These are phyloP conservation scores for Neofusicoccum sp. DNA, from an alignment of 2,329 filamentous ascomycete genomes.

Conservation along the genomic window DNA sequence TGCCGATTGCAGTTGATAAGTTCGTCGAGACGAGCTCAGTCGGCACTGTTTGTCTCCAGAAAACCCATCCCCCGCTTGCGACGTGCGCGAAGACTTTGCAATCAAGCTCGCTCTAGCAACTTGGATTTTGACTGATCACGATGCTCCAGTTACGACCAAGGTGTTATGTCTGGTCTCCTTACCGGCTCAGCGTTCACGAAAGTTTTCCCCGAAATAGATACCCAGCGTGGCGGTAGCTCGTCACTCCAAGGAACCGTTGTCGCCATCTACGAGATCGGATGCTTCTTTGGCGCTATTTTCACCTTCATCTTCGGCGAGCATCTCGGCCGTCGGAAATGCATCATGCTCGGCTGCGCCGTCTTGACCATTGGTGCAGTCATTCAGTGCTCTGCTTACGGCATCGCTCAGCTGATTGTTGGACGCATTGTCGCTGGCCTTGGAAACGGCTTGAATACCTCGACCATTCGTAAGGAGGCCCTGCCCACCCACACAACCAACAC, in stretches of 20 bases:
- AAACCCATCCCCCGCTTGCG: neutral
- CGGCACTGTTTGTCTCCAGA: neutral
- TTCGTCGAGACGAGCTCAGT: neutral
- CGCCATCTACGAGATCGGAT: slow-evolving; percentile 47
- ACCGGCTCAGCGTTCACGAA: slow-evolving; percentile 29
- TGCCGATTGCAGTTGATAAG: neutral
- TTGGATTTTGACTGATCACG: neutral
- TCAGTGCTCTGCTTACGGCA: slow-evolving; percentile 45
- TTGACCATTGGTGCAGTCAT: slow-evolving; percentile 52
- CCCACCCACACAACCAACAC: too few relatives aligned
- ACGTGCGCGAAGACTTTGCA: neutral
- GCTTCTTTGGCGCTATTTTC: slow-evolving; percentile 48
- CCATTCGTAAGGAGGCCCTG: slow-evolving; percentile 37
- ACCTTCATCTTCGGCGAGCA: slow-evolving; percentile 49
- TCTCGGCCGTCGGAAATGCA: slow-evolving; percentile 48
- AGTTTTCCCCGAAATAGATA: slow-evolving; percentile 14
- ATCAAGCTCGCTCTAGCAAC: neutral
- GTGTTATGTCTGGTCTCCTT: slow-evolving; percentile 38
- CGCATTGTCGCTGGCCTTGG: slow-evolving; percentile 46
- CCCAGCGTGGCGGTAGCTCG: slow-evolving; percentile 43
- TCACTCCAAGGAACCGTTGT: slow-evolving; percentile 53
- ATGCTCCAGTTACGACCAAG: slow-evolving; percentile 38
- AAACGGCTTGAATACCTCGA: slow-evolving; percentile 44
- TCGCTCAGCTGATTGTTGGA: slow-evolving; percentile 51
- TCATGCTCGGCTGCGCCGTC: slow-evolving; percentile 49